Conservation (phyloP, 495 filamentous ascomycete species). For the Podospora sp. region DNA sequence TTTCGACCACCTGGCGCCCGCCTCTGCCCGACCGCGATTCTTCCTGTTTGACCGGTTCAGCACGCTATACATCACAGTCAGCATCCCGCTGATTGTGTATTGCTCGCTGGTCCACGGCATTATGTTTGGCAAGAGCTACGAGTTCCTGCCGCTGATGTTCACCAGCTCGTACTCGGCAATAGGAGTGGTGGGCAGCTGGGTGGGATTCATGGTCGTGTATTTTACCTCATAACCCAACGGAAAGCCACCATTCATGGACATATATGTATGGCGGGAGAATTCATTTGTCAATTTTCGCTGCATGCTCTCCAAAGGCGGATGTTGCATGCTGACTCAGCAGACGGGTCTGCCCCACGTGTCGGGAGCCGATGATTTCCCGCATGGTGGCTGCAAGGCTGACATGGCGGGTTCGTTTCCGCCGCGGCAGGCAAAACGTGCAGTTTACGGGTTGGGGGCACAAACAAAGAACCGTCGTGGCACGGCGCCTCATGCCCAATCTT, state of each 20-base stretch:
- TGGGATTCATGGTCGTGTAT: conserved; percentile 93
- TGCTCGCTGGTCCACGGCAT: conserved; percentile 81
- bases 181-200: conserved; percentile 95
- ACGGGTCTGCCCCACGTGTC: conserved; percentile 13
- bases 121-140: conserved; percentile 78
- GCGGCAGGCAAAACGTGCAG: conserved; percentile 23
- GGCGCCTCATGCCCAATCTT: conserved; percentile 6
- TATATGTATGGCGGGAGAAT: not conserved
- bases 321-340: conserved; percentile 17
- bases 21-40: conserved; percentile 69
- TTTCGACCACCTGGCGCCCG: conserved; percentile 86
- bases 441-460: conserved; percentile 22
- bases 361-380: conserved; percentile 26
- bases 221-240: conserved; percentile 64
- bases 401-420: not conserved
- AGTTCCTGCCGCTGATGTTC: conserved; percentile 96
- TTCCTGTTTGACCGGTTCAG: conserved; percentile 90
- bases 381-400: conserved; percentile 29
- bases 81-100: conserved; percentile 87
- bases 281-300: not conserved
- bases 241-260: no score
- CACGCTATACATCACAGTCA: conserved; percentile 81
- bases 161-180: conserved; percentile 93
- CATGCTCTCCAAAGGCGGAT: not conserved
- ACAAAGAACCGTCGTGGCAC: conserved; percentile 13